phyloP scores from a whole-genome alignment of 192 early-diverging fungal species.

The Coemansia sp. region DNA sequence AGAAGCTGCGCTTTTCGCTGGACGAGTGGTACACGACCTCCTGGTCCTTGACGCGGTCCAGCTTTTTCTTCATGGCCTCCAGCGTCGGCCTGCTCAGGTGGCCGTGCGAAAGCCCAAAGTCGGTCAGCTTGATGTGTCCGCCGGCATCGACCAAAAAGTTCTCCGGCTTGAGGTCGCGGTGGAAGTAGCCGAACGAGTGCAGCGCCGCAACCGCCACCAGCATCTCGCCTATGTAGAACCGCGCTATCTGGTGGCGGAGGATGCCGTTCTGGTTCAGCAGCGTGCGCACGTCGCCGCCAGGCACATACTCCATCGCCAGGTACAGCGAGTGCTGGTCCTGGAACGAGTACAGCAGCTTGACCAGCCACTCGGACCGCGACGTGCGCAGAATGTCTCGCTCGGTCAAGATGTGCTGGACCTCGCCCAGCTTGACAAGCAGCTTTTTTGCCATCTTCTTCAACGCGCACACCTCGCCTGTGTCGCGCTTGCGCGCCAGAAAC shows the following conservation, averaged over 20 bases:
- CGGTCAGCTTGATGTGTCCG: constrained; percentile 85
- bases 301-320: constrained; percentile 65
- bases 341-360: constrained; percentile 86
- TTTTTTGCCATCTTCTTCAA: constrained; percentile 74
- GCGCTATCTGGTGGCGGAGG: constrained; percentile 69
- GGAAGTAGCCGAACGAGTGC: constrained; percentile 86
- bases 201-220: constrained; percentile 72
- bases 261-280: constrained; percentile 71
- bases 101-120: constrained; percentile 86
- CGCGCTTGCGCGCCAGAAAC: constrained; percentile 64
- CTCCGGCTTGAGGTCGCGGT: constrained; percentile 91
- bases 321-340: constrained; percentile 72
- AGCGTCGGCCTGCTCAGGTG: constrained; percentile 56
- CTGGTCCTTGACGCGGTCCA: constrained; percentile 57
- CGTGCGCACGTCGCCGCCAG: constrained; percentile 73
- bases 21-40: constrained; percentile 45
- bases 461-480: constrained; percentile 65
- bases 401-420: constrained; percentile 68
- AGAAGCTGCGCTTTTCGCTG: constrained; percentile 48
- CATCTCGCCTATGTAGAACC: constrained; percentile 90
- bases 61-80: constrained; percentile 49
- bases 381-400: constrained; percentile 72
- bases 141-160: constrained; percentile 71
- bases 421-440: constrained; percentile 60
- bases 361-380: constrained; percentile 72